Base-by-base conservation (phyloP, 2,329 filamentous ascomycete genomes). In the Fusarium sp. region DNA sequence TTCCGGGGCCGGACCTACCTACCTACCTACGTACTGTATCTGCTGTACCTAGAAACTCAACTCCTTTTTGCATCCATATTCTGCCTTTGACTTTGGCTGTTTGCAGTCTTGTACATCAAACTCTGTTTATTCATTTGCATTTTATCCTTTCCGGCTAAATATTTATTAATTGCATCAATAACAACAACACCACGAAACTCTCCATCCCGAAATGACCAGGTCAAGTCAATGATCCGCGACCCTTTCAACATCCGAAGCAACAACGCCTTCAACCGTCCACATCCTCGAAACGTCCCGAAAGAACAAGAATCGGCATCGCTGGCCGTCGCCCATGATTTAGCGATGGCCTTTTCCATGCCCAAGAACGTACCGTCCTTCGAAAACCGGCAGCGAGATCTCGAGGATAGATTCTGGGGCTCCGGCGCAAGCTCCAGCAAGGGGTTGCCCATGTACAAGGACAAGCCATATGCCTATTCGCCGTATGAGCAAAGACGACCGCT, bases 381-480 rank as follows among this genome's bases (percentile, higher is more conserved):
- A 68, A 86, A 87, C 77, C 86, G 89, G 25, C 87, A 90, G 79
- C 86, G 90, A 77, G 80, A 86, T 69, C 79, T 87, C 72, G 90
- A 92, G 78, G 89, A 92, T 78, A 83, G 82, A 65, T 84, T 87
- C 64, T 93, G 91, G 91, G 84, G 84, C 79, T 67, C 83, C 80
- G 73, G 76, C 44, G 70, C 78, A 77, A 72, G 77, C 20, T 75
- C 81, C 61, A 79, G 80, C 46, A 76, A 70, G 65, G 74, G 69
- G 62, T 83, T 99, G 68, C 96, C 96, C 49, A 94, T 98, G 91
- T 99, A 99, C 83, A 99, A 99, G 81, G 96, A 99, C 82, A 99
- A 99, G 79, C 96, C 96, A n/a, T 96, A 92, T 77, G 86, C 85
- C 55, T 90, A 92, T 74, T 84, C 87, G 44, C 82, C 85, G 33